Conservation (phyloP, 495 filamentous ascomycete species). For the Penicillium cataractarum region DNA sequence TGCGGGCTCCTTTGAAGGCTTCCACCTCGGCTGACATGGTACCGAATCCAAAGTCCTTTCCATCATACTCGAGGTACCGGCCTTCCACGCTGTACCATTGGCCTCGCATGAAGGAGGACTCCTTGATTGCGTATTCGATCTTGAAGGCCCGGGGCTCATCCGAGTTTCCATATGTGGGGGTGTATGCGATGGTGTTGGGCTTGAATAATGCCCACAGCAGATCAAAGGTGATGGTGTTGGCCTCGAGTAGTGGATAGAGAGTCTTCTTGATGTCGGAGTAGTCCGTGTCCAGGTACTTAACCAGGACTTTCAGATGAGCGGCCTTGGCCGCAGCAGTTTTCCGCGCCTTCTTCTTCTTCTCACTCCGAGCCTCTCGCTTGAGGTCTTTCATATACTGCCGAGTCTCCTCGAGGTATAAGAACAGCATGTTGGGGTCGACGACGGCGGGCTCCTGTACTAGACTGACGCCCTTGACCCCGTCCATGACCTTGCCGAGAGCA, state of each 20-base stretch:
- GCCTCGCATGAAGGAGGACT: constrained; percentile 72
- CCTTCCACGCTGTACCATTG: constrained; percentile 84
- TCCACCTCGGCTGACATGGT: constrained; percentile 73
- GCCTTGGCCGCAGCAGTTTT: constrained; percentile 58
- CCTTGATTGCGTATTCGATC: constrained; percentile 76
- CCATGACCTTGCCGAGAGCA: constrained; percentile 73
- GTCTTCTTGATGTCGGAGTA: constrained; percentile 79
- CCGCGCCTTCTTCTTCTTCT: constrained; percentile 68
- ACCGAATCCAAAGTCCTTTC: constrained; percentile 72
- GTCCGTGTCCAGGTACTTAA: constrained; percentile 82
- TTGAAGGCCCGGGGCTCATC: constrained; percentile 92
- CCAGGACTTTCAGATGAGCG: constrained; percentile 73
- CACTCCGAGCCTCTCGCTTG: constrained; percentile 60
- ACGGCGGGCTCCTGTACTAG: constrained; percentile 79
- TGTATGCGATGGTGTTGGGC: constrained; percentile 83
- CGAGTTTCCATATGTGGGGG: constrained; percentile 74
- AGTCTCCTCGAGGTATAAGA: constrained; percentile 83
- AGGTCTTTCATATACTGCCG: constrained; percentile 66
- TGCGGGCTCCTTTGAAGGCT: constrained; percentile 80
- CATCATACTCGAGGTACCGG: constrained; percentile 82
- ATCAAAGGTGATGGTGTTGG: constrained; percentile 87
- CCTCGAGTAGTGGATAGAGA: constrained; percentile 80
- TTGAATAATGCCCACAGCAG: constrained; percentile 91
- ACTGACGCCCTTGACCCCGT: constrained; percentile 79
- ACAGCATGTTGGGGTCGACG: constrained; percentile 85